A percentile compares a stretch with the other conserved stretches of the same genome.
Conservation (phyloP, 176 grass and related monocot species). For the Themeda triandra region DNA sequence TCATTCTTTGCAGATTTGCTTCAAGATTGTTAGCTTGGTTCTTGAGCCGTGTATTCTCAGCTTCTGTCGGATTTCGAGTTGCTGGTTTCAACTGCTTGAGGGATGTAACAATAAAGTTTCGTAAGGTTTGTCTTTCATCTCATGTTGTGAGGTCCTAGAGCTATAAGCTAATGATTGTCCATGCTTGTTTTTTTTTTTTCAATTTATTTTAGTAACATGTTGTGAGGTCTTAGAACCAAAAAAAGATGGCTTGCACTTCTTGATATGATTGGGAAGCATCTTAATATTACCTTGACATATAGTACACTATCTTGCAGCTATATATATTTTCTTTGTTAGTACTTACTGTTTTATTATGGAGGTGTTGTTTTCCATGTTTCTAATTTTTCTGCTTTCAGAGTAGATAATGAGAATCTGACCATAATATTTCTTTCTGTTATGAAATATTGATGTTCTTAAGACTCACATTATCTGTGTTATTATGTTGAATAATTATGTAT, state of each 20-base stretch:
- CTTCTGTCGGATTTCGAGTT: constrained; percentile 85
- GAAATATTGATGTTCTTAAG: constrained; percentile 4
- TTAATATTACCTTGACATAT: constrained; percentile 22
- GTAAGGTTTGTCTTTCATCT: constrained; percentile 58
- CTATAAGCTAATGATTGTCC: constrained; percentile 14
- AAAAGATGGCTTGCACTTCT: constrained; percentile 3
- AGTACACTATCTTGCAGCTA: not conserved
- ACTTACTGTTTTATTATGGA: not conserved
- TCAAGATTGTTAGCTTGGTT: constrained; percentile 96
- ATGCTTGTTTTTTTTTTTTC: not conserved
- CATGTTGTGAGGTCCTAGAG: constrained; percentile 14
- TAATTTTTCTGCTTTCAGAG: not conserved
- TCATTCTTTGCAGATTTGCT: constrained; percentile 64
- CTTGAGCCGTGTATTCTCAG: constrained; percentile 71
- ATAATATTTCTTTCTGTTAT: constrained; percentile 20
- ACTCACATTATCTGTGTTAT: constrained; percentile 1
- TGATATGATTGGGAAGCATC: not conserved
- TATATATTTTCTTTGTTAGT: not conserved
- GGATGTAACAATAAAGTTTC: constrained; percentile 87
- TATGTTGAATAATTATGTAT: constrained; percentile 10
- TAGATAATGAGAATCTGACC: not conserved
- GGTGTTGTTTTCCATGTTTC: not conserved
- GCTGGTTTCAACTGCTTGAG: constrained; percentile 96
- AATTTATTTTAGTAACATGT: constrained; percentile 17
- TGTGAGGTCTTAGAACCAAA: not conserved